A percentile compares a stretch with the other conserved stretches of the same genome.
Conservation (phyloP, 257 asterid genomes). For the Solanum dulcamara region DNA sequence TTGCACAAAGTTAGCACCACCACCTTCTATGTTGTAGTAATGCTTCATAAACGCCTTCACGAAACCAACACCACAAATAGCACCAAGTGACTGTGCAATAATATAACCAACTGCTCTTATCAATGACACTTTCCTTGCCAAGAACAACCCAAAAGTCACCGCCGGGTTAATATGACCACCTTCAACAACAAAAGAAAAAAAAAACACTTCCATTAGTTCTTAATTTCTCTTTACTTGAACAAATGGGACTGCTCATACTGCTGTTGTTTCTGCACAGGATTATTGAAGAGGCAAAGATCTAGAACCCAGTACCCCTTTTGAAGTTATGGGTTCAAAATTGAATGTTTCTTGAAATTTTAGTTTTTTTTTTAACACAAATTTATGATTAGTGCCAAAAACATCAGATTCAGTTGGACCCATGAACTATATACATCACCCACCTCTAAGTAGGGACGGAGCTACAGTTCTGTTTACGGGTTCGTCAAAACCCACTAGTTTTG, state of each 20-base stretch:
- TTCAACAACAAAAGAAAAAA: background rate
- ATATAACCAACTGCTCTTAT: constrained; percentile 6
- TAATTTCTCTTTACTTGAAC: background rate
- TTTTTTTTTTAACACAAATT: background rate
- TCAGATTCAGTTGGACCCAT: background rate
- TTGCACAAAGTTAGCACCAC: background rate
- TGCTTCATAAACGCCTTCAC: constrained; percentile 6
- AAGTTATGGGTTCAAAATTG: background rate
- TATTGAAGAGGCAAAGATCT: background rate
- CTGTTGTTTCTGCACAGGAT: too few species aligned
- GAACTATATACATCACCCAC: background rate
- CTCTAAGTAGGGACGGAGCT: background rate
- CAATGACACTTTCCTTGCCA: constrained; percentile 12
- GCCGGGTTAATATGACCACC: constrained; percentile 13
- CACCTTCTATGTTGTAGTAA: background rate
- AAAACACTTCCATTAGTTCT: background rate
- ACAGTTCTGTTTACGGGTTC: background rate
- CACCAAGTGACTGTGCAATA: constrained; percentile 5
- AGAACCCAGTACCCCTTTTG: background rate
- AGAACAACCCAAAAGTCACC: constrained; percentile 7
- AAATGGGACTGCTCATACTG: too few species aligned
- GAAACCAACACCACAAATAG: constrained; percentile 12
- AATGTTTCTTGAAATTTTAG: background rate
- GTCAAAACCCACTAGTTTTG: background rate
- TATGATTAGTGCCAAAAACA: background rate